Evolutionary conservation across 192 early-diverging fungal species (phyloP).

Genomic region (Coemansia furcata): DNA sequence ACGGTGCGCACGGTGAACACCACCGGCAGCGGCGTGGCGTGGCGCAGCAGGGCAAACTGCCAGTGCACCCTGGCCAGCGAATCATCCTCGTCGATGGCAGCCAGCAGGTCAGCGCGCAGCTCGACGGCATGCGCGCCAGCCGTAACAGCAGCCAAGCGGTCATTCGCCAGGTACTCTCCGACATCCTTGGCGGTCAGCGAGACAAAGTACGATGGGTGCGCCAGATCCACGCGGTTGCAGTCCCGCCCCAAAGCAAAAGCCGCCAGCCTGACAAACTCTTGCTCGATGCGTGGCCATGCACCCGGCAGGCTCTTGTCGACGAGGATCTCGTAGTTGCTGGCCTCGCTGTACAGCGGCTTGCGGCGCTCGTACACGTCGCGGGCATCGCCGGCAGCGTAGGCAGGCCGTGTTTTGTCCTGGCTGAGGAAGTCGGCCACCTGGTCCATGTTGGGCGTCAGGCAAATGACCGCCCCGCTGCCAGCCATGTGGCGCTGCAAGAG

Average conservation of each 20-base stretch:
- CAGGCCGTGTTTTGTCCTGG: constrained; percentile 79
- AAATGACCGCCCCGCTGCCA: constrained; percentile 66
- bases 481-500: constrained; percentile 63
- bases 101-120: constrained; percentile 86
- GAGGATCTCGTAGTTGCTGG: constrained; percentile 81
- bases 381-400: constrained; percentile 76
- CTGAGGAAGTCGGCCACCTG: constrained; percentile 78
- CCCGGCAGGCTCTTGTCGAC: constrained; percentile 54
- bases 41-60: constrained; percentile 77
- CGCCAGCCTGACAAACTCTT: constrained; percentile 72
- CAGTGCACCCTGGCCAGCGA: constrained; percentile 64
- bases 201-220: constrained; percentile 73
- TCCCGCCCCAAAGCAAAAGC: constrained; percentile 58
- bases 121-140: constrained; percentile 89
- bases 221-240: constrained; percentile 39
- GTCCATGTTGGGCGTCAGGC: constrained; percentile 72
- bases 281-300: constrained; percentile 72
- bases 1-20: constrained; percentile 91
- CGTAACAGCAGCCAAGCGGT: constrained; percentile 59
- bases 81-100: constrained; percentile 24
- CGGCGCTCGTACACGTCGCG: constrained; percentile 77
- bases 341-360: constrained; percentile 70
- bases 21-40: constrained; percentile 69
- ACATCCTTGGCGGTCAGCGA: constrained; percentile 78
- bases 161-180: constrained; percentile 48